Evolutionary conservation across 345 rosid species (phyloP).

Genomic region (Gossypium rotundifolium): DNA sequence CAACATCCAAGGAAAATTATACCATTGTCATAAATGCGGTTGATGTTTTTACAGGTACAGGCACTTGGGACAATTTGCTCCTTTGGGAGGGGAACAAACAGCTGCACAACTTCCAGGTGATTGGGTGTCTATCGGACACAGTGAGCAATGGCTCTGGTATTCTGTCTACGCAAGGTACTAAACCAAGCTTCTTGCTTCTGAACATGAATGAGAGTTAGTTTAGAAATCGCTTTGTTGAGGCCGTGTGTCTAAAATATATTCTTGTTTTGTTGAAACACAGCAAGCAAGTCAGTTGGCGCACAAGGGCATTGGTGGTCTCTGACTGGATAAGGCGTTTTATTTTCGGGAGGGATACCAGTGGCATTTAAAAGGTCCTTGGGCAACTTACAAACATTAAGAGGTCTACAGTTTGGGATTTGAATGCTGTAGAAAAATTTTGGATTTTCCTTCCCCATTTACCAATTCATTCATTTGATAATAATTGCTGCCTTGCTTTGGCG

Average conservation of each 20-base stretch:
- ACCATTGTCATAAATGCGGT: not conserved
- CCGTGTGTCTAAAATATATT: not conserved
- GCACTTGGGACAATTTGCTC: constrained; percentile 96
- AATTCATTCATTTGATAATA: constrained; percentile 3
- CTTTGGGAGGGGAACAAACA: constrained; percentile 95
- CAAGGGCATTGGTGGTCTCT: constrained; percentile 77
- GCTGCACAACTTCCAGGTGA: constrained; percentile 98
- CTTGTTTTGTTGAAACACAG: constrained; percentile 26
- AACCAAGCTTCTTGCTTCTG: not conserved
- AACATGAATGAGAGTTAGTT: not conserved
- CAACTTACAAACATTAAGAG: not conserved
- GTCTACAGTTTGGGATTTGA: not conserved
- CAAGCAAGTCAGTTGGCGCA: constrained; percentile 97
- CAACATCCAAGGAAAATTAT: not conserved
- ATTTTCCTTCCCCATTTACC: not conserved
- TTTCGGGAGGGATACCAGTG: constrained; percentile 88
- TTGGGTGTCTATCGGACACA: constrained; percentile 88
- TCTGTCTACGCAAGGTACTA: constrained; percentile 87
- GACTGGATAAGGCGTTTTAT: constrained; percentile 91
- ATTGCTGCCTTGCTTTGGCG: not conserved
- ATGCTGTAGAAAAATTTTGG: constrained; percentile 5
- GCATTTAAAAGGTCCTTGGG: constrained; percentile 38
- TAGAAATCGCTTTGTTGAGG: not conserved
- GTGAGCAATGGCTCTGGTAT: constrained; percentile 97
- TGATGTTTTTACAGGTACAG: constrained; percentile 46